Evolutionary conservation across 2,329 filamentous ascomycete species (phyloP).

Genomic region (Fusarium xyrophilum): DNA sequence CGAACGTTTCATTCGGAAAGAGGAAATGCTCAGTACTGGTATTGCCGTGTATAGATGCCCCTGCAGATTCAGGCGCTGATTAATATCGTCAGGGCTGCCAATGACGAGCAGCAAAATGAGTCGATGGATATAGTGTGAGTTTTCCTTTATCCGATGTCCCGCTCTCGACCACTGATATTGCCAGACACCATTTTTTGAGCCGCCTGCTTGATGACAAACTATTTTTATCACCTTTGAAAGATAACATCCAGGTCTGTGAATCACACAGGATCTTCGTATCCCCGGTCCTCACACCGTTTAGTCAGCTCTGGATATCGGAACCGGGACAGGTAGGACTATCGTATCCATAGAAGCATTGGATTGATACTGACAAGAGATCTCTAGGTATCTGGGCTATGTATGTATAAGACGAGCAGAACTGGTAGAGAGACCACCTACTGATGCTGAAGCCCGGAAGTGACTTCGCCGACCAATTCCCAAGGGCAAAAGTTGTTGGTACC

Average conservation of each 20-base stretch:
- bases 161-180: rapidly evolving
- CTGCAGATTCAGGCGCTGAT: rapidly evolving
- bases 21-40: conserved; percentile 21
- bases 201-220: conserved; percentile 14
- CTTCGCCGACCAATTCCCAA: conserved; percentile 51
- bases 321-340: conserved; percentile 16
- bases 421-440: not conserved
- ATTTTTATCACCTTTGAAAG: conserved; percentile 9
- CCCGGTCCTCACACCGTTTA: not conserved
- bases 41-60: not conserved
- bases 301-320: conserved; percentile 27
- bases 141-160: rapidly evolving
- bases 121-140: conserved; percentile 27
- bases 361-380: no score
- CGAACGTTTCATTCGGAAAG: conserved; percentile 23
- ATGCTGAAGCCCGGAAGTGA: conserved; percentile 51
- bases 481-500: conserved; percentile 55
- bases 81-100: conserved; percentile 11
- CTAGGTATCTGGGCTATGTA: conserved; percentile 19
- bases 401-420: no score
- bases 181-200: conserved; percentile 20
- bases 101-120: conserved; percentile 28
- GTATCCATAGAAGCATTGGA: rapidly evolving
- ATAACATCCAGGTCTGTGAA: conserved; percentile 6
- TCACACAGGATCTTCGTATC: not conserved